Evolutionary conservation across 495 filamentous ascomycete species (phyloP).

Genomic region (Penicillium pancosmium): DNA sequence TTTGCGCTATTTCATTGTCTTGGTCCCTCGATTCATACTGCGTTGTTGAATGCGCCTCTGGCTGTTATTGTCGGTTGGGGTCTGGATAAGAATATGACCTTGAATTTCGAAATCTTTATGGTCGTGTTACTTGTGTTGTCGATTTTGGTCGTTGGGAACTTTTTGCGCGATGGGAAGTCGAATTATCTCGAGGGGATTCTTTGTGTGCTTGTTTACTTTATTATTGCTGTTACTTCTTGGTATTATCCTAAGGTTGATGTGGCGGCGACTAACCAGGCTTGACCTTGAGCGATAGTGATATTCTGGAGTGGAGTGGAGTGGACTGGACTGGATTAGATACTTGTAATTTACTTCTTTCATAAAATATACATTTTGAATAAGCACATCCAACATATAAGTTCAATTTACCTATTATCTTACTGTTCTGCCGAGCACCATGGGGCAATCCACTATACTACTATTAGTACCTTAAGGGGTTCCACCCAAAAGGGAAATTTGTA

Average conservation of each 20-base stretch:
- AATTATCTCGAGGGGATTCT: constrained; percentile 81
- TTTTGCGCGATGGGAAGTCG: constrained; percentile 75
- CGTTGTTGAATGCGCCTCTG: constrained; percentile 83
- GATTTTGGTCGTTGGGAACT: constrained; percentile 84
- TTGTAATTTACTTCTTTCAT: no score
- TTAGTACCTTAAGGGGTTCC: background rate
- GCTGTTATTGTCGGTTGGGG: constrained; percentile 87
- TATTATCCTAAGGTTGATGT: constrained; percentile 46
- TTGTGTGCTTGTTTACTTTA: constrained; percentile 64
- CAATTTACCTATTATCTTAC: no score
- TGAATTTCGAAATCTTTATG: constrained; percentile 90
- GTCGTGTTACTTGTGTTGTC: constrained; percentile 83
- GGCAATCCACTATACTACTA: no score
- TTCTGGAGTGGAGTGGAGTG: background rate
- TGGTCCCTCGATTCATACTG: constrained; percentile 86
- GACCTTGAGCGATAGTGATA: background rate
- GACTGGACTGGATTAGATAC: background rate
- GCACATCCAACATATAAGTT: no score
- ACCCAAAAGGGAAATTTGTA: background rate
- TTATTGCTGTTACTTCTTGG: constrained; percentile 57
- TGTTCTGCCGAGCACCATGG: no score
- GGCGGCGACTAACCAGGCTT: constrained; percentile 28
- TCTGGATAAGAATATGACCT: constrained; percentile 66
- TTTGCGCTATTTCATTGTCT: constrained; percentile 90
- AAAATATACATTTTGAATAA: no score